Evolutionary conservation across 768 basidiomycete species (phyloP).

Genomic region (Leucocoprinus sp.): DNA sequence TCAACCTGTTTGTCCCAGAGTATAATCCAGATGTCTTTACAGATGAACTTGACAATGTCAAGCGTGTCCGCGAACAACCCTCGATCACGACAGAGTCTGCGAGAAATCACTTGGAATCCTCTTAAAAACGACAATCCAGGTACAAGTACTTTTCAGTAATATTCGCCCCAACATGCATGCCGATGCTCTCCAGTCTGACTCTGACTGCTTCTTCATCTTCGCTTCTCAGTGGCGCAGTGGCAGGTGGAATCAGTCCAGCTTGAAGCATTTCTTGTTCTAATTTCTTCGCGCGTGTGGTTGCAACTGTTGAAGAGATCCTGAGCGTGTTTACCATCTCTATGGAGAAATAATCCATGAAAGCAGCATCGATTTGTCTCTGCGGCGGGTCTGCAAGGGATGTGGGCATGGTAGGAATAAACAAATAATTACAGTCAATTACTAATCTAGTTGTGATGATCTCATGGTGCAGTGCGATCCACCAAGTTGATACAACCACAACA

Average conservation of each 20-base stretch:
- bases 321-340: conserved; percentile 75
- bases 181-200: conserved; percentile 71
- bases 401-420: conserved; percentile 7
- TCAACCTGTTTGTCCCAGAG: conserved; percentile 96
- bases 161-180: conserved; percentile 79
- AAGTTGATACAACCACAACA: not conserved
- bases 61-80: conserved; percentile 74
- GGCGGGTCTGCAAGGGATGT: conserved; percentile 60
- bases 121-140: not conserved
- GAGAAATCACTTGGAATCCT: not conserved
- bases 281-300: conserved; percentile 55
- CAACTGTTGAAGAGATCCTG: conserved; percentile 65
- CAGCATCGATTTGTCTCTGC: conserved; percentile 49
- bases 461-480: not conserved
- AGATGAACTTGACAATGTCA: conserved; percentile 90
- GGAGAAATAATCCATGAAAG: conserved; percentile 79
- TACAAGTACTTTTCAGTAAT: conserved; percentile 70
- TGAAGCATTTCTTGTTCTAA: conserved; percentile 75
- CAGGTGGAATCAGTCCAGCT: conserved; percentile 59
- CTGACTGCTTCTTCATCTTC: conserved; percentile 72
- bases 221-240: conserved; percentile 31
- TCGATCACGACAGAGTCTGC: conserved; percentile 69
- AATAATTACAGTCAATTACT: not conserved
- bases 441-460: conserved; percentile 7
- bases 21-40: conserved; percentile 91